A percentile compares a stretch with the other conserved stretches of the same genome.
Evolutionary conservation across 2,329 filamentous ascomycete species (phyloP).

Genomic region (Mycosphaerella sp.): DNA sequence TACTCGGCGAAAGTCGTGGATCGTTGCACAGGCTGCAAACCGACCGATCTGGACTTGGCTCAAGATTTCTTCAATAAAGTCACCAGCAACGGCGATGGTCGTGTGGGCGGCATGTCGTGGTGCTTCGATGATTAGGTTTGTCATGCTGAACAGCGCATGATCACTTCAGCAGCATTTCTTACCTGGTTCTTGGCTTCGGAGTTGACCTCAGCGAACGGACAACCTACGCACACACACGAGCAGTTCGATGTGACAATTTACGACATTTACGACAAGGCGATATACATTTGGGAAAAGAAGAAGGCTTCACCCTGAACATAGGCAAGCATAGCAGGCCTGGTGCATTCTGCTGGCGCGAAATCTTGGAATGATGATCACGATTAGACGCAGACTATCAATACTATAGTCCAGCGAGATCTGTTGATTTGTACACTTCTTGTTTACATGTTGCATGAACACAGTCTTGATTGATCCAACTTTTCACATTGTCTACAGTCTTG

Average conservation of each 20-base stretch:
- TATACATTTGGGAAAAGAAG: not conserved
- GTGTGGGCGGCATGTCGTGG: conserved; percentile 40
- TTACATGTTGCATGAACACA: conserved; percentile 3
- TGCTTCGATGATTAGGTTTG: conserved; percentile 33
- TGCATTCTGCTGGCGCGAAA: not conserved
- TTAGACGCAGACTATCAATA: not conserved
- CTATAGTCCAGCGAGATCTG: not conserved
- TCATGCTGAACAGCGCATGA: not conserved
- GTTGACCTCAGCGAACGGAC: conserved; percentile 7
- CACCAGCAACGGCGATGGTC: conserved; percentile 34
- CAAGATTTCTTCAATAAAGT: conserved; percentile 36
- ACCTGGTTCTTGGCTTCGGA: conserved; percentile 1
- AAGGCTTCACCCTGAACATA: not conserved
- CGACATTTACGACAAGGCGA: not conserved
- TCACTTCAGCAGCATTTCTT: not conserved
- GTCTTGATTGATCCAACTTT: not conserved
- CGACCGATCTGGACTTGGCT: conserved; percentile 55
- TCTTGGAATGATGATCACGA: not conserved
- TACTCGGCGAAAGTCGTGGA: conserved; percentile 58
- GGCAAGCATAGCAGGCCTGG: not conserved
- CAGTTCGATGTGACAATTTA: conserved; percentile 1
- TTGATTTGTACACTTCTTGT: conserved; percentile 11
- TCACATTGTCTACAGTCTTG: not conserved
- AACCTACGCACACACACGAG: not conserved
- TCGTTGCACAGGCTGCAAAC: conserved; percentile 66